Percentiles rank a stretch among this genome's conserved stretches.
Evolutionary conservation across 345 rosid species (phyloP).

Genomic region (Syzygium grande): DNA sequence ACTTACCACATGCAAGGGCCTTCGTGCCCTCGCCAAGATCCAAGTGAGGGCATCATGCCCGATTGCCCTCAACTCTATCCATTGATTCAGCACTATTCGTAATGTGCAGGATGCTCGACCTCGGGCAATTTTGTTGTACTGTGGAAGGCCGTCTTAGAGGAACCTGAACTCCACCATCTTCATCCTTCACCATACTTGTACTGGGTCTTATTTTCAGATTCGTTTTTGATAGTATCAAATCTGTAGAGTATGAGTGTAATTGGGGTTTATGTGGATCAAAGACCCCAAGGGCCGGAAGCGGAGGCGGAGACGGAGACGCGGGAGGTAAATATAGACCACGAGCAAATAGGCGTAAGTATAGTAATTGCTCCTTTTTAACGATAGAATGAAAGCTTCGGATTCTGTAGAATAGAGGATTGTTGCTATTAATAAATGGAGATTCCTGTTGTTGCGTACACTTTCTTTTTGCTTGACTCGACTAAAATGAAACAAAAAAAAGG

Average conservation of each 20-base stretch:
- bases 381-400: neutral
- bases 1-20: too few species aligned
- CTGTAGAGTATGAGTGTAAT: constrained; percentile 14
- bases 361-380: constrained; percentile 3
- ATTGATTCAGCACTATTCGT: neutral
- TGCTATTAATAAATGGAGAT: neutral
- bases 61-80: neutral
- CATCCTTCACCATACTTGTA: constrained; percentile 53
- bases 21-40: too few species aligned
- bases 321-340: constrained; percentile 64
- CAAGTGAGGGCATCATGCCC: neutral
- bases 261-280: constrained; percentile 46
- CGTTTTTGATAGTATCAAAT: neutral
- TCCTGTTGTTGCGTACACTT: neutral
- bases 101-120: constrained; percentile 74
- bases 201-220: constrained; percentile 1
- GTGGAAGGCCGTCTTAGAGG: constrained; percentile 82
- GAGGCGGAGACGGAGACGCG: constrained; percentile 65
- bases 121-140: constrained; percentile 46
- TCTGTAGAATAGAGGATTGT: neutral
- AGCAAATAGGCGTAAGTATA: constrained; percentile 61
- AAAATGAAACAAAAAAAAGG: too few species aligned
- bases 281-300: constrained; percentile 64
- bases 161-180: constrained; percentile 49
- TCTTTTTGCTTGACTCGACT: neutral